These are phyloP conservation scores for Glonium stellatum DNA, from an alignment of 495 filamentous ascomycete genomes.

Conservation along the genomic window DNA sequence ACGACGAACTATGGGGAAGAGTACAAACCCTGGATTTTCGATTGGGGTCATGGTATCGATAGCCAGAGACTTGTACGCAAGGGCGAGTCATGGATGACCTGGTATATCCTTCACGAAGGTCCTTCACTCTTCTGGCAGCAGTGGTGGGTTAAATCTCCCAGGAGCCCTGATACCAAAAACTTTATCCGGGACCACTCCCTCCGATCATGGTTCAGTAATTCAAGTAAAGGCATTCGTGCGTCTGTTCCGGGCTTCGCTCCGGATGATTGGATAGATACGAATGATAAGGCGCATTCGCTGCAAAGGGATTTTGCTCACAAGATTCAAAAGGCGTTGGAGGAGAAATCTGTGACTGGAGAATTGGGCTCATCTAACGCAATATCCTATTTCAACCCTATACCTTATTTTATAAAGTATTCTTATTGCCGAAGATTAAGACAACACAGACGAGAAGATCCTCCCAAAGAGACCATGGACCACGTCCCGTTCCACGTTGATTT, in stretches of 20 bases:
- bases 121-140: conserved; percentile 21
- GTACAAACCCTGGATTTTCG: conserved; percentile 25
- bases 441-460: background rate
- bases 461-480: conserved; percentile 10
- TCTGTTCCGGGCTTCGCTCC: conserved; percentile 15
- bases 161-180: conserved; percentile 7
- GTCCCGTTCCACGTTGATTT: conserved; percentile 27
- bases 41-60: conserved; percentile 20
- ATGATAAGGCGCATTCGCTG: conserved; percentile 18
- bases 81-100: conserved; percentile 24
- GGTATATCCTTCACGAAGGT: conserved; percentile 24
- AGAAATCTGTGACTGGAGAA: background rate
- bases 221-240: conserved; percentile 6
- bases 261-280: conserved; percentile 21
- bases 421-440: conserved; percentile 11
- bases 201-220: conserved; percentile 14
- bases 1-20: conserved; percentile 8
- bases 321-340: conserved; percentile 18
- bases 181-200: conserved; percentile 20
- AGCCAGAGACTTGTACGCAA: conserved; percentile 17
- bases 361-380: too few relatives aligned
- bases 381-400: conserved; percentile 15
- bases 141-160: conserved; percentile 13
- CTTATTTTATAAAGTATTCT: conserved; percentile 18
- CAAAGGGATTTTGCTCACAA: conserved; percentile 17